These are phyloP conservation scores for Akanthomyces lecanii DNA, from an alignment of 2,329 filamentous ascomycete species.

Conservation along the genomic window DNA sequence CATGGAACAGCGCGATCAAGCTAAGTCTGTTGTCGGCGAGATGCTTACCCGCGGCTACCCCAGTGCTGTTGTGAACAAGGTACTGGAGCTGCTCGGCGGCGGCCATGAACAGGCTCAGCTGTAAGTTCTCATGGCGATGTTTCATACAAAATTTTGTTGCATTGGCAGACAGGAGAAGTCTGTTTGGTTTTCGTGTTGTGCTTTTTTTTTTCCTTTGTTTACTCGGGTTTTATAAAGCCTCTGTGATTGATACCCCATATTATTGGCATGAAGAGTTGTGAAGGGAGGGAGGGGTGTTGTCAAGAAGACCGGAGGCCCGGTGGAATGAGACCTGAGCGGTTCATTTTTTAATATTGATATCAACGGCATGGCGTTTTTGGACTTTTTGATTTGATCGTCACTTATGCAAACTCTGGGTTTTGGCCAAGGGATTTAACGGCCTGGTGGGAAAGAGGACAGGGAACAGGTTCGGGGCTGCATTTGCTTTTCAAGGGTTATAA, in stretches of 20 bases:
- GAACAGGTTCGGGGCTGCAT: neutral
- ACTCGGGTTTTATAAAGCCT: conserved; percentile 20
- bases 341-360: conserved; percentile 14
- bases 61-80: conserved; percentile 86
- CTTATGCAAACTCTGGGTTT: neutral
- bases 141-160: neutral
- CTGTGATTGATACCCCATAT: conserved; percentile 29
- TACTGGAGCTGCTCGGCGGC: conserved; percentile 78
- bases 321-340: conserved; percentile 11
- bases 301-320: conserved; percentile 15
- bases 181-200: conserved; percentile 12
- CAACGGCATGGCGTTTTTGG: conserved; percentile 17
- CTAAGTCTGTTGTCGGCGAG: conserved; percentile 77
- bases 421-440: conserved; percentile 7
- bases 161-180: conserved; percentile 7
- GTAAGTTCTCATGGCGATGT: neutral
- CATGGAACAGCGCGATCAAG: conserved; percentile 71
- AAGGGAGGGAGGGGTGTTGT: conserved; percentile 11
- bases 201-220: conserved; percentile 25
- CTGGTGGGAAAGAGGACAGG: neutral
- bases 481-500: conserved; percentile 1
- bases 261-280: conserved; percentile 13
- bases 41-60: conserved; percentile 90
- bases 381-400: conserved; percentile 17
- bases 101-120: conserved; percentile 36